Percentiles rank a stretch among this genome's conserved stretches.
These are phyloP conservation scores for Rhinocladiella similis DNA, from an alignment of 2,329 filamentous ascomycete genomes.

Conservation along the genomic window DNA sequence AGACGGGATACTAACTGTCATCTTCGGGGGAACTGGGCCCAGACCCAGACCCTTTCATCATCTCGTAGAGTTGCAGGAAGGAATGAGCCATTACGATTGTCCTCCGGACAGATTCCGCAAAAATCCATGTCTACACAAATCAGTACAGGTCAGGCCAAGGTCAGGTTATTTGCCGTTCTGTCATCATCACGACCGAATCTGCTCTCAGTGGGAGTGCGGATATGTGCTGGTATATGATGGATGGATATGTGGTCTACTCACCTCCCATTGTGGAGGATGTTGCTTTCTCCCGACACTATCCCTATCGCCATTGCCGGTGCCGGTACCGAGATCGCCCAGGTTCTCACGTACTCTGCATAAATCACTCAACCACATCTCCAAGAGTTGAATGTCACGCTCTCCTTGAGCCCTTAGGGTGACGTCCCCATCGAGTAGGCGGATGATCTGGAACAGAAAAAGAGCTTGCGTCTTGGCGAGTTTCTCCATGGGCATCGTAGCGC, in stretches of 20 bases:
- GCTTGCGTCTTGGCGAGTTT: neutral
- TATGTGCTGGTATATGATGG: neutral
- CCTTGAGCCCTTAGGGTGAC: neutral
- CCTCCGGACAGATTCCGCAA: constrained; percentile 1
- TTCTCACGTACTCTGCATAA: constrained; percentile 3
- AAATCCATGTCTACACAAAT: constrained; percentile 1
- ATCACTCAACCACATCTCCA: constrained; percentile 2
- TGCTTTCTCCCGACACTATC: neutral
- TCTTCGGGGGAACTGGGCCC: neutral
- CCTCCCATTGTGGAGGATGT: neutral
- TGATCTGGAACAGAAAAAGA: neutral
- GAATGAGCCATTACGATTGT: constrained; percentile 5
- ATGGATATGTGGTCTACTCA: neutral
- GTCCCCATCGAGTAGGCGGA: neutral
- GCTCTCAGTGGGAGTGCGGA: too few relatives aligned
- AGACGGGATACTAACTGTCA: neutral
- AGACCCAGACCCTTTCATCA: neutral
- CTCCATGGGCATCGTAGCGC: neutral
- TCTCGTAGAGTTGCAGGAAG: neutral
- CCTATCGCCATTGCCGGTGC: too few relatives aligned
- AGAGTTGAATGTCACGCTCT: neutral
- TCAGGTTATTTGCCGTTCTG: too few relatives aligned
- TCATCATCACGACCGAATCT: too few relatives aligned
- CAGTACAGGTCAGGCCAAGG: too few relatives aligned
- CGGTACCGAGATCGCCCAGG: neutral